Conservation (phyloP, 2,329 filamentous ascomycete species). For the Colletotrichum australisinense region DNA sequence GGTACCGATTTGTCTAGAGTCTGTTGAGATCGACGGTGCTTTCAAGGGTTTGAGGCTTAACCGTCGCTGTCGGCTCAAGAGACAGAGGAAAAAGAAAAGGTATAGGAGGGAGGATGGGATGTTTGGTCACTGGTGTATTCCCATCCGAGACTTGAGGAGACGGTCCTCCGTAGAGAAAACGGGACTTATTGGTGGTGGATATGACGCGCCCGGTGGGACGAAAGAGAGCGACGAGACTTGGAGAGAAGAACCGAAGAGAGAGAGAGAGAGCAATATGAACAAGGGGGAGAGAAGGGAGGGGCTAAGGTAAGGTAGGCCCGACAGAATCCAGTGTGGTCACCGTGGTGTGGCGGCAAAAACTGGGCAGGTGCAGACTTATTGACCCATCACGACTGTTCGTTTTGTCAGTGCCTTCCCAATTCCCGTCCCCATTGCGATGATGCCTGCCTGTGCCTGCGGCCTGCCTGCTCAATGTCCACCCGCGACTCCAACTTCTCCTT, state of each 20-base stretch:
- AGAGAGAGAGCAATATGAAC: background rate
- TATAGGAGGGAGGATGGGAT: background rate
- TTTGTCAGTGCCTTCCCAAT: background rate
- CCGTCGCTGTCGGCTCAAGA: background rate
- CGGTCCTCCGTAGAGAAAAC: background rate
- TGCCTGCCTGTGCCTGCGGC: background rate
- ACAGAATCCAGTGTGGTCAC: too few relatives aligned
- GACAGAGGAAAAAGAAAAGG: background rate
- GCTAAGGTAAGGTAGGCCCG: too few relatives aligned
- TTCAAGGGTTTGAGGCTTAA: background rate
- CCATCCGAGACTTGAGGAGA: background rate
- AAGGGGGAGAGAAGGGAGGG: background rate
- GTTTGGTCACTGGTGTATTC: background rate
- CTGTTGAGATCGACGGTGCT: conserved; percentile 28
- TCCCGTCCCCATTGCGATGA: background rate
- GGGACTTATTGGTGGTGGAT: background rate
- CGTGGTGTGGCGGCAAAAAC: background rate
- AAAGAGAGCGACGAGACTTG: background rate
- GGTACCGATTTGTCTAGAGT: background rate
- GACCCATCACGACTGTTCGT: background rate
- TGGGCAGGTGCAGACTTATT: background rate
- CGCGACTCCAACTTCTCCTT: background rate
- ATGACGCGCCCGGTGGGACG: too few relatives aligned
- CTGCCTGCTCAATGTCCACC: background rate
- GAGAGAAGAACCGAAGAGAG: background rate